These are phyloP conservation scores for Microcera coccophila DNA, from an alignment of 2,329 filamentous ascomycete species.

Conservation along the genomic window DNA sequence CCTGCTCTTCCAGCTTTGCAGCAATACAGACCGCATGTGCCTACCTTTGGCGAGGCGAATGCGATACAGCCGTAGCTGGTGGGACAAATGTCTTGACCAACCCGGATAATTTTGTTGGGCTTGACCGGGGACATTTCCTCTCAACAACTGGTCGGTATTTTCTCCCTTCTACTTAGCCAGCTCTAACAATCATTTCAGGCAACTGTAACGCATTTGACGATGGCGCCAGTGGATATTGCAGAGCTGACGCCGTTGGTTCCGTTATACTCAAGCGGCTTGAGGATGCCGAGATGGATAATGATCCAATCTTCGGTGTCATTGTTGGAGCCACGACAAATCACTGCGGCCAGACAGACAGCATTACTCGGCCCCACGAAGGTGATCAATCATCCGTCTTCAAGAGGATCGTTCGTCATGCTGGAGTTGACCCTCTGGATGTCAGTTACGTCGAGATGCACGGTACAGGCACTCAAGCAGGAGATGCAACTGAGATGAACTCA, in stretches of 20 bases:
- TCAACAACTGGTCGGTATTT: conserved; percentile 35
- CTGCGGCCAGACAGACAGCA: conserved; percentile 74
- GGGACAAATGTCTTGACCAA: conserved; percentile 63
- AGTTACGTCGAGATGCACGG: conserved; percentile 88
- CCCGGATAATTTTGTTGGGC: conserved; percentile 61
- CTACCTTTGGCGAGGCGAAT: conserved; percentile 60
- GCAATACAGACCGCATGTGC: conserved; percentile 60
- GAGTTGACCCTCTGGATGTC: conserved; percentile 71
- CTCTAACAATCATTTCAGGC: neutral
- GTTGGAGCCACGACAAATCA: conserved; percentile 75
- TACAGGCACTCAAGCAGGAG: conserved; percentile 81
- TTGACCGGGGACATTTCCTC: conserved; percentile 63
- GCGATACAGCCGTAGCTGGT: conserved; percentile 62
- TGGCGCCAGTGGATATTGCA: conserved; percentile 76
- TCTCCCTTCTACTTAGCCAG: neutral
- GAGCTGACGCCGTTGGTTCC: conserved; percentile 70
- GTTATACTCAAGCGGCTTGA: conserved; percentile 76
- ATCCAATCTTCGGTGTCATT: conserved; percentile 73
- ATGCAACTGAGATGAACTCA: conserved; percentile 76
- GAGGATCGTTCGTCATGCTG: conserved; percentile 66
- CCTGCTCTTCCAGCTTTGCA: conserved; percentile 68
- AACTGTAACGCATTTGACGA: conserved; percentile 69
- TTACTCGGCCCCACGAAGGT: conserved; percentile 76
- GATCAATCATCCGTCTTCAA: conserved; percentile 70
- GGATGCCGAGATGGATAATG: conserved; percentile 72